phyloP scores from a whole-genome alignment of 2,329 filamentous ascomycete genomes.

The Ascochyta fabae region DNA sequence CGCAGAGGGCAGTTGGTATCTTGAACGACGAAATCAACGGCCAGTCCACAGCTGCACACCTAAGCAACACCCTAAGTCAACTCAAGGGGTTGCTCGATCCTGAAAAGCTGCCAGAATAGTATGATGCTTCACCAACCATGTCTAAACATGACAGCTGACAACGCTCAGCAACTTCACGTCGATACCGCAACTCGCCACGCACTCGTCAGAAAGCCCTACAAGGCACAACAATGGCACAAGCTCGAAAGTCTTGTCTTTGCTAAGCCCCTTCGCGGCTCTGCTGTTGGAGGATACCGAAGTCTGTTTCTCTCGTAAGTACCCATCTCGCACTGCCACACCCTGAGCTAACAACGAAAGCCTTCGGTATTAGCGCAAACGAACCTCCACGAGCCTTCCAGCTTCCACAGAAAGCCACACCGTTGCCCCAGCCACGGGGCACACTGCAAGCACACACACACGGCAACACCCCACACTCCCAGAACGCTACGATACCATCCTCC shows the following conservation, averaged over 20 bases:
- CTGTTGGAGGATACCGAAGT: slow-evolving; percentile 54
- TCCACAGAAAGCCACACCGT: slow-evolving; percentile 19
- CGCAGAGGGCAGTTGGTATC: slow-evolving; percentile 64
- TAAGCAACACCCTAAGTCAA: slow-evolving; percentile 76
- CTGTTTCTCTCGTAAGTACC: slow-evolving; percentile 41
- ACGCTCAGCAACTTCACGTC: slow-evolving; percentile 41
- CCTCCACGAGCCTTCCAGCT: slow-evolving; percentile 16
- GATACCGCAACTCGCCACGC: slow-evolving; percentile 38
- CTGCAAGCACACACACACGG: slow-evolving; percentile 23
- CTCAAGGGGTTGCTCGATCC: slow-evolving; percentile 76
- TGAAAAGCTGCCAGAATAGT: slow-evolving; percentile 75
- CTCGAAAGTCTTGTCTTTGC: slow-evolving; percentile 28
- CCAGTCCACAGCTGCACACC: slow-evolving; percentile 65
- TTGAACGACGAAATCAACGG: slow-evolving; percentile 74
- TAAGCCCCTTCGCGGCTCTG: slow-evolving; percentile 63
- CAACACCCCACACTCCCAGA: slow-evolving; percentile 21
- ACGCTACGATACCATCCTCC: slow-evolving; percentile 21
- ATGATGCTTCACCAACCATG: slow-evolving; percentile 31
- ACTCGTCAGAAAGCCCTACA: slow-evolving; percentile 38
- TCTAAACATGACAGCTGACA: slow-evolving; percentile 18
- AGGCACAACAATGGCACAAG: slow-evolving; percentile 28
- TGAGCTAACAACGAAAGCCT: slow-evolving; percentile 29
- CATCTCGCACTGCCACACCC: not conserved
- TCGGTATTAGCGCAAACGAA: slow-evolving; percentile 17
- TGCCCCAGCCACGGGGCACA: slow-evolving; percentile 16